Evolutionary conservation across 139 green algal species (phyloP), one percentile per base, ranked within the genome.

Genomic region (Pleodorina starrii): DNA sequence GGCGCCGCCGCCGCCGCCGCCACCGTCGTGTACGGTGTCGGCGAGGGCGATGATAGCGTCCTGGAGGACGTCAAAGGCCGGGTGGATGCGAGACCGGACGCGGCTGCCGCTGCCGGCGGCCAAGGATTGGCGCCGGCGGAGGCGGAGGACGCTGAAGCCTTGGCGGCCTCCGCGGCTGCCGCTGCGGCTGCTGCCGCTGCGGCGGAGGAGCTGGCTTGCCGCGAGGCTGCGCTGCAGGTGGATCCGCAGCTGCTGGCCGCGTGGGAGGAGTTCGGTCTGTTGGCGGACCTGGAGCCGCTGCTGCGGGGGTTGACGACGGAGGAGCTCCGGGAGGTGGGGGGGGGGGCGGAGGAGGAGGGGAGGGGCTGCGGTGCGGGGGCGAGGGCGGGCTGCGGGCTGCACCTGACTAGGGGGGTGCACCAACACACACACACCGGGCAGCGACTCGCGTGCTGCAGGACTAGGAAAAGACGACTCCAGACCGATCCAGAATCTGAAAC

Each of bases 241-340:
- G 9, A 43, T 57, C 57, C 40, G 38, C 14, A 44, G 79, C 59
- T 86, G 79, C 59, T 86, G 57, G 5, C 21, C 5, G 19, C 50
- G 2, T 2, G n/a, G 78, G 50, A 76, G 57, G 79, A 75, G 42
- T 86, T 86, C 25, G 79, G 63, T 11, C 81, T 87, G 60, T 42
- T 63, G 17, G 16, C 4, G 60, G 60, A 66, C 2, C 3, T 66
- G 43, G 5, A 27, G 81, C 81, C 81, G 81, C 42, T 87, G 43
- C 81, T 87, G 59, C 14, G 66, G 40, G 1, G 6, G 16, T 4
- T 87, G 81, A 35, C 60, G 1, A 16, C 4, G 16, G 57, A 76
- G 27, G 23, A 25, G 29, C 12, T 75, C 6, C 2, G 0, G 0
- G 29, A 48, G 60, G 81, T 35, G 81, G n/a, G 16, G n/a, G 16